Conservation (phyloP, 192 early-diverging fungal species). For the Pilaira anomala region DNA sequence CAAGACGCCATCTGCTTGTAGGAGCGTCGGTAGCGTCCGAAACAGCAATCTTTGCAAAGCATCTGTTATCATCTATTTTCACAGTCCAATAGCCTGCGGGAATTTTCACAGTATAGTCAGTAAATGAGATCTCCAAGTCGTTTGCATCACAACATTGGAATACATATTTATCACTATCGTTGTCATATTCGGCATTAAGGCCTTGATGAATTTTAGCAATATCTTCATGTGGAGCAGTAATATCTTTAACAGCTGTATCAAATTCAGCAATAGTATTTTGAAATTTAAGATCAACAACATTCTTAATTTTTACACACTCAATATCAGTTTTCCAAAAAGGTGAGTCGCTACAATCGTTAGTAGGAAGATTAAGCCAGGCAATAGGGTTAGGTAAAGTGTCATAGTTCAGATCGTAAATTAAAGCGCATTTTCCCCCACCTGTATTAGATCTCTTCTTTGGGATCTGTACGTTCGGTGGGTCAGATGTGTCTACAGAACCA, state of each 20-base stretch:
- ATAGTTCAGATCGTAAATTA: no score
- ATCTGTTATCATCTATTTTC: not conserved
- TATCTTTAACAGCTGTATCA: not conserved
- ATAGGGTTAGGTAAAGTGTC: no score
- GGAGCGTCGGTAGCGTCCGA: not conserved
- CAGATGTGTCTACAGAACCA: no score
- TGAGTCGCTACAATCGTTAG: not conserved
- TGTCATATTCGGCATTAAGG: not conserved
- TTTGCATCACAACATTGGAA: not conserved
- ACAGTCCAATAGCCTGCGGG: not conserved
- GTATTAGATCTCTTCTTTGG: no score
- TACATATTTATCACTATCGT: not conserved
- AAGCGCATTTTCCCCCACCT: not conserved
- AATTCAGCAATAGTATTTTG: not conserved
- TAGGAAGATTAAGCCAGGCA: not conserved
- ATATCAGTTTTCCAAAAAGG: conserved; percentile 3
- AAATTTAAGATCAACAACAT: not conserved
- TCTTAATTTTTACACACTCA: not conserved
- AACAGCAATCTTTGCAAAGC: not conserved
- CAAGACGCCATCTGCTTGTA: not conserved
- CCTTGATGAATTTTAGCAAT: not conserved
- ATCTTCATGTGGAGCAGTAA: not conserved
- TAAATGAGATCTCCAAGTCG: not conserved
- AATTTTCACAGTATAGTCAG: not conserved
- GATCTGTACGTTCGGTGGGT: no score